phyloP scores from a whole-genome alignment of 441 rosid genomes.

The Aleurites moluccanus region DNA sequence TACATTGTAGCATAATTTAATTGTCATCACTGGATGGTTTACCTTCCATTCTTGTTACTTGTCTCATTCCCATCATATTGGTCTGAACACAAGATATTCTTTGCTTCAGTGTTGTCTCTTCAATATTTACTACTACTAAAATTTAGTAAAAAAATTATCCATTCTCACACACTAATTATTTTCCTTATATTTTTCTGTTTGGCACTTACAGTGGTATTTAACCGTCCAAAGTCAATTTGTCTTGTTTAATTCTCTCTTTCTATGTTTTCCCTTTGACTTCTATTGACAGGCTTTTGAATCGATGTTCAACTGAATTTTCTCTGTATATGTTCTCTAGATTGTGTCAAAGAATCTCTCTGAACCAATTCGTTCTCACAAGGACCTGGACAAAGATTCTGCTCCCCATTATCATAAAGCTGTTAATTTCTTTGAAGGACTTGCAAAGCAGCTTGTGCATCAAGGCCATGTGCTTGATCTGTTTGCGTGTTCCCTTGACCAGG shows the following conservation, averaged over 20 bases:
- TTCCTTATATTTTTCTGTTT: background rate
- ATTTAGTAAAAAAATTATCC: background rate
- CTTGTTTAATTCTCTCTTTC: background rate
- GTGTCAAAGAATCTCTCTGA: constrained; percentile 79
- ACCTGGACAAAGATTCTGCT: constrained; percentile 86
- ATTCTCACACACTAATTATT: background rate
- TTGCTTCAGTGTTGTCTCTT: background rate
- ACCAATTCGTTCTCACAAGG: constrained; percentile 94
- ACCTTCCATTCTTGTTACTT: background rate
- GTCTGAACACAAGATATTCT: background rate
- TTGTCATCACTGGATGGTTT: background rate
- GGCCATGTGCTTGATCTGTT: constrained; percentile 95
- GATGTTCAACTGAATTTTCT: background rate
- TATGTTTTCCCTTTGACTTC: background rate
- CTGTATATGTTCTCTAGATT: constrained; percentile 43
- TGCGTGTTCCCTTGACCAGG: constrained; percentile 97
- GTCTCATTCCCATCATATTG: background rate
- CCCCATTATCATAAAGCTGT: constrained; percentile 70
- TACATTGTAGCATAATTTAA: background rate
- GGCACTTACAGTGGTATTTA: background rate
- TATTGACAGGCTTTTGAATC: background rate
- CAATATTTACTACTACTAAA: background rate
- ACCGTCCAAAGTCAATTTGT: background rate
- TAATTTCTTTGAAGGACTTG: constrained; percentile 68
- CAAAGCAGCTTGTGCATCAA: constrained; percentile 95